Evolutionary conservation across 305 asterid genomes (phyloP).

Genomic region (Solanum chacoense): DNA sequence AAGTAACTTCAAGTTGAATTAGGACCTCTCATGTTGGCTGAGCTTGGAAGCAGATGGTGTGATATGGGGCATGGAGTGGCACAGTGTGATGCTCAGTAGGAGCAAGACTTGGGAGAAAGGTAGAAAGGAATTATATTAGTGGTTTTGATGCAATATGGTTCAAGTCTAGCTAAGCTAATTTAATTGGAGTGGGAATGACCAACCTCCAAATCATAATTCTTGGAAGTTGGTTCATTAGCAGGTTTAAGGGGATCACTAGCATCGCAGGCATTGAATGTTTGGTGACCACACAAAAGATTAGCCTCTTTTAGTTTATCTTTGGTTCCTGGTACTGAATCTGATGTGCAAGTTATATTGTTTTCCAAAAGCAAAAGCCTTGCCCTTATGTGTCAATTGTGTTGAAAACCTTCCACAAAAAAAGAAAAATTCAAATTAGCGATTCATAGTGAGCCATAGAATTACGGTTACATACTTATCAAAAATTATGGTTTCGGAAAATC

Average conservation of each 20-base stretch:
- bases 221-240: background rate
- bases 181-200: background rate
- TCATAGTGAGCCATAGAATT: background rate
- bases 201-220: background rate
- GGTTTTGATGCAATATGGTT: background rate
- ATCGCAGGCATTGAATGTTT: background rate
- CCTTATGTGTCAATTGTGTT: background rate
- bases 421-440: background rate
- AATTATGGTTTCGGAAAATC: background rate
- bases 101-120: background rate
- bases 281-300: background rate
- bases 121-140: background rate
- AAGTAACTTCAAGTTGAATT: background rate
- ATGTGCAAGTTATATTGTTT: background rate
- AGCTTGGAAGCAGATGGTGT: background rate
- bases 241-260: background rate
- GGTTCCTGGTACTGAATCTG: background rate
- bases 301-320: background rate
- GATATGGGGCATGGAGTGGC: background rate
- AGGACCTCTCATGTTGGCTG: background rate
- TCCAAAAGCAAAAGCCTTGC: background rate
- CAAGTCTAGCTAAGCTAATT: background rate
- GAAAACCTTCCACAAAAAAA: background rate
- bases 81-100: background rate
- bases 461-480: background rate